These are phyloP conservation scores for Ascochyta rabiei DNA, from an alignment of 2,329 filamentous ascomycete species.

Conservation along the genomic window DNA sequence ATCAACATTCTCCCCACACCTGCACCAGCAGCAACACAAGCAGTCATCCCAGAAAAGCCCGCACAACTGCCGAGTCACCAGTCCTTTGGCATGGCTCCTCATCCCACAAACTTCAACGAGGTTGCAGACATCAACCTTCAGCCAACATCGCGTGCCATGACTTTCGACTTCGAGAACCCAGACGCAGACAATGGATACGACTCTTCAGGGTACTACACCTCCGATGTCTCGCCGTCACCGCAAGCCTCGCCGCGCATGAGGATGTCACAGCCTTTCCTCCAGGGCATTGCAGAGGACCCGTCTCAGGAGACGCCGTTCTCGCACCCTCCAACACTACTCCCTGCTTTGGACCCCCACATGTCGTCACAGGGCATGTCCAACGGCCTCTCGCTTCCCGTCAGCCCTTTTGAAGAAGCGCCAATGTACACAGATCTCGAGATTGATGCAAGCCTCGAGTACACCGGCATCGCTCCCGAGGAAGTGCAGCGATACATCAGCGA, in stretches of 20 bases:
- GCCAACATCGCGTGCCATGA: slow-evolving; percentile 47
- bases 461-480: slow-evolving; percentile 86
- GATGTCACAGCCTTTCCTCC: slow-evolving; percentile 42
- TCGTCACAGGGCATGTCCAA: slow-evolving; percentile 23
- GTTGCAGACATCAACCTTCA: slow-evolving; percentile 55
- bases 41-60: slow-evolving; percentile 55
- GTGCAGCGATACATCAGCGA: slow-evolving; percentile 57
- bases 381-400: slow-evolving; percentile 21
- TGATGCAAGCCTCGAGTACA: slow-evolving; percentile 71
- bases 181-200: slow-evolving; percentile 55
- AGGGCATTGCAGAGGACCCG: slow-evolving; percentile 42
- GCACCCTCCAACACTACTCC: slow-evolving; percentile 37
- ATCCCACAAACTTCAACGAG: slow-evolving; percentile 65
- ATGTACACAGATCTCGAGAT: slow-evolving; percentile 56
- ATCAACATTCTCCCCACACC: slow-evolving; percentile 60
- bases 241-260: slow-evolving; percentile 45
- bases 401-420: slow-evolving; percentile 27
- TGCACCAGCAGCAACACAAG: slow-evolving; percentile 58
- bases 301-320: slow-evolving; percentile 40
- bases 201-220: slow-evolving; percentile 58
- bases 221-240: slow-evolving; percentile 56
- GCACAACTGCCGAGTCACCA: slow-evolving; percentile 48
- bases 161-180: slow-evolving; percentile 48
- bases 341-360: slow-evolving; percentile 31
- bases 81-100: slow-evolving; percentile 59